phyloP scores from a whole-genome alignment of 163 green algal species.

The Chlamydomonas reinhardtii region DNA sequence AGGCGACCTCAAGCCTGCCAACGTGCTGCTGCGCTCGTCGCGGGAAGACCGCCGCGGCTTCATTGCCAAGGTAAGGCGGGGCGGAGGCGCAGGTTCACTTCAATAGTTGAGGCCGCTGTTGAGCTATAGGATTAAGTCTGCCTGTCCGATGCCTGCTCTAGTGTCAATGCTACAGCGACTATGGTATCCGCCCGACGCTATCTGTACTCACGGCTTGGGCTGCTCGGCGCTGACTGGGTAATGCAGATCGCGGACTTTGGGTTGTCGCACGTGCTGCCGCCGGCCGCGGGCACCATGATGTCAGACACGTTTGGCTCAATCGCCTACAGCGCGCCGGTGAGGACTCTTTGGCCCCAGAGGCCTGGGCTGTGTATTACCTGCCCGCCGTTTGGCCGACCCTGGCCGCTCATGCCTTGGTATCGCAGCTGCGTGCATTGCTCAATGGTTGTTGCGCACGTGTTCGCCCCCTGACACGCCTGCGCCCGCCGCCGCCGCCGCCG shows the following conservation, averaged over 20 bases:
- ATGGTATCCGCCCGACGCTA: neutral
- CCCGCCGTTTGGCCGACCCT: too few species aligned
- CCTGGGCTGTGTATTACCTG: too few species aligned
- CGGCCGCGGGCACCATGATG: neutral
- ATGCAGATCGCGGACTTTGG: conserved; percentile 40
- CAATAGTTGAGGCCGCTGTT: too few species aligned
- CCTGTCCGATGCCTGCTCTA: neutral
- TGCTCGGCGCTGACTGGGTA: too few species aligned
- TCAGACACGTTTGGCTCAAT: conserved; percentile 19
- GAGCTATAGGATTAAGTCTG: neutral
- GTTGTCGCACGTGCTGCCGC: conserved; percentile 10
- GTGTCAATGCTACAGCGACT: neutral
- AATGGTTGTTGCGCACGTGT: too few species aligned
- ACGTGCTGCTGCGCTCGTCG: conserved; percentile 14
- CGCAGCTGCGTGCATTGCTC: too few species aligned
- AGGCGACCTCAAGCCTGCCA: conserved; percentile 17
- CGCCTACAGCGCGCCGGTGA: conserved; percentile 28
- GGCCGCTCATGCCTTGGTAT: too few species aligned
- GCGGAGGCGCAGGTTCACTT: too few species aligned
- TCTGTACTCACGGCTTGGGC: too few species aligned
- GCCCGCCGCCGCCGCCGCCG: too few species aligned
- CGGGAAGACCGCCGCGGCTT: conserved; percentile 31
- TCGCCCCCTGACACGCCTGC: too few species aligned
- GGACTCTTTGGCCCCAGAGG: neutral
- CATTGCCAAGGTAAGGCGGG: conserved; percentile 11